phyloP scores from a whole-genome alignment of 306 rosid species.

The Mucuna pruriens region DNA sequence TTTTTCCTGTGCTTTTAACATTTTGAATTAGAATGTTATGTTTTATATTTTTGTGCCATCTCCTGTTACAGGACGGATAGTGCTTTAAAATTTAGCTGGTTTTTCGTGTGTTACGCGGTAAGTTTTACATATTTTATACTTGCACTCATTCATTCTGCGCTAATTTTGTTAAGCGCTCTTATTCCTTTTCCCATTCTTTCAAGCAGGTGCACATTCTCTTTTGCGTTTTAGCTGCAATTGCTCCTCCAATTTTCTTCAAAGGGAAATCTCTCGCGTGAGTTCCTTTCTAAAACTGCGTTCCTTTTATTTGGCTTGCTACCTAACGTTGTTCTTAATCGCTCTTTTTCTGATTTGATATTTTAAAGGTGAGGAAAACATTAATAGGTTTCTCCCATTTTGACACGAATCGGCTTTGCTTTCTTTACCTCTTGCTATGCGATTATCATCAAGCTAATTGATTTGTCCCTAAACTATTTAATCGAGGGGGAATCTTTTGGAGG shows the following conservation, averaged over 20 bases:
- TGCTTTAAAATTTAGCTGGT: slow-evolving; percentile 88
- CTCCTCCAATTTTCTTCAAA: slow-evolving; percentile 82
- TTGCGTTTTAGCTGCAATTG: slow-evolving; percentile 74
- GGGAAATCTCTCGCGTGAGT: slow-evolving; percentile 92
- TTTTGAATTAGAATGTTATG: background rate
- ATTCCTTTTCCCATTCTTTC: slow-evolving; percentile 31
- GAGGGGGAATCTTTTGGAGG: background rate
- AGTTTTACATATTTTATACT: slow-evolving; percentile 32
- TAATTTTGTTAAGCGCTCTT: slow-evolving; percentile 20
- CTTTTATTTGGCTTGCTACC: slow-evolving; percentile 14
- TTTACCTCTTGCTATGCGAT: background rate
- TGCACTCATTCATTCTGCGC: slow-evolving; percentile 25
- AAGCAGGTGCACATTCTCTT: slow-evolving; percentile 74
- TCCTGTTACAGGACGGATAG: slow-evolving; percentile 78
- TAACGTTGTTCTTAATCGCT: slow-evolving; percentile 15
- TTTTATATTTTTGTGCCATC: slow-evolving; percentile 22
- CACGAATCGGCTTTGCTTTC: background rate
- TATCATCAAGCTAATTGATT: background rate
- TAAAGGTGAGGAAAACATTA: background rate
- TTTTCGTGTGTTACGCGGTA: slow-evolving; percentile 75
- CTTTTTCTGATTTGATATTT: background rate
- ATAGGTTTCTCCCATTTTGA: background rate
- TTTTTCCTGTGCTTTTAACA: background rate
- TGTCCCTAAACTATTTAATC: background rate
- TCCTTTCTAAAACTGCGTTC: slow-evolving; percentile 20